Conservation (phyloP, 2,329 filamentous ascomycete species). For the Penicillium fuscoglaucum region DNA sequence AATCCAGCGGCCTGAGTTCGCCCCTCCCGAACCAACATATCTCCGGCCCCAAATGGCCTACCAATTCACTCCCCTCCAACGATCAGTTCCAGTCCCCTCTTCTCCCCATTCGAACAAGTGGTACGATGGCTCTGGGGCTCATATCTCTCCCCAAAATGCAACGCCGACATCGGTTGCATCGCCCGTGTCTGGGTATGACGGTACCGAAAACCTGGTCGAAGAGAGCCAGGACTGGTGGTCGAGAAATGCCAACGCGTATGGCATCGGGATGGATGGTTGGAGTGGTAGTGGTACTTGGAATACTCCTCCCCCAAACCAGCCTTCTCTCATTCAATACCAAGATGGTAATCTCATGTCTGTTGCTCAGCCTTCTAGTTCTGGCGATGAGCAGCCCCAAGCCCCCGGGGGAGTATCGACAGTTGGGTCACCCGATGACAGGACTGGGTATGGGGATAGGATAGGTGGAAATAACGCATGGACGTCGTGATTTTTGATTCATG, state of each 20-base stretch:
- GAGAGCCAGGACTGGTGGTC: slow-evolving; percentile 67
- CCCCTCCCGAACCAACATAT: slow-evolving; percentile 37
- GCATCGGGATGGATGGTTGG: slow-evolving; percentile 65
- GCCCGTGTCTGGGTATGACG: slow-evolving; percentile 57
- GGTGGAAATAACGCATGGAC: slow-evolving; percentile 14
- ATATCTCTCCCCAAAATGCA: slow-evolving; percentile 17
- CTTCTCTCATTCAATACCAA: slow-evolving; percentile 14
- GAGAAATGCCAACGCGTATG: slow-evolving; percentile 61
- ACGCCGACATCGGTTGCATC: slow-evolving; percentile 30
- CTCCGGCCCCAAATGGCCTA: slow-evolving; percentile 28
- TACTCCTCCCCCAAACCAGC: slow-evolving; percentile 17
- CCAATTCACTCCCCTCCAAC: slow-evolving; percentile 15
- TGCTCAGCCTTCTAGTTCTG: neutral
- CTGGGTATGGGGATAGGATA: slow-evolving; percentile 13
- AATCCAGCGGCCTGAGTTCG: slow-evolving; percentile 22
- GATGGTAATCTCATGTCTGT: slow-evolving; percentile 6
- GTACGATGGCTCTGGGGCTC: slow-evolving; percentile 26
- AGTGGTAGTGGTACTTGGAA: slow-evolving; percentile 33
- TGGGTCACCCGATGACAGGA: neutral
- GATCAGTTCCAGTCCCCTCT: slow-evolving; percentile 15
- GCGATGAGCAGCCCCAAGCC: slow-evolving; percentile 3
- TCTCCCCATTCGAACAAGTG: slow-evolving; percentile 31
- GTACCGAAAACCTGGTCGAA: slow-evolving; percentile 60
- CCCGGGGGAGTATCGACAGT: slow-evolving; percentile 3
- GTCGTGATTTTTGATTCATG: neutral